Evolutionary conservation across 2,329 filamentous ascomycete species (phyloP).

Genomic region (Leptographium radiaticola): DNA sequence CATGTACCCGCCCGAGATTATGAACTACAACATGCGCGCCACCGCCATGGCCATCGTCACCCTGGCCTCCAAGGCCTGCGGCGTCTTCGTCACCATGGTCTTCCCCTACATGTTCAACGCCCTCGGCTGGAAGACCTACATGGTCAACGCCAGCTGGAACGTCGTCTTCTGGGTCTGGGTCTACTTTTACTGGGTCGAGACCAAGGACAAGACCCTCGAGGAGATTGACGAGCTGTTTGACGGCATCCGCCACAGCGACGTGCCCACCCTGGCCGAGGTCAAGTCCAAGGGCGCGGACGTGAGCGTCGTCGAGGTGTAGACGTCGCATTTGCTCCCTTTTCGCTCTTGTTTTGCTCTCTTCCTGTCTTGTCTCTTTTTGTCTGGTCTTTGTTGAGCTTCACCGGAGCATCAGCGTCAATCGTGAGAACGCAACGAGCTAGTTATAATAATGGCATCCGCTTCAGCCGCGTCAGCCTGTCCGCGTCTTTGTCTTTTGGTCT

Average conservation of each 20-base stretch:
- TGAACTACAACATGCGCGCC: constrained; percentile 24
- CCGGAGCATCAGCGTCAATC: too few relatives aligned
- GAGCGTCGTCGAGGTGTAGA: background rate
- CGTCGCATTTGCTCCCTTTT: background rate
- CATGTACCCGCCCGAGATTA: constrained; percentile 27
- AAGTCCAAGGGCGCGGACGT: background rate
- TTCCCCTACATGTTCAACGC: constrained; percentile 30
- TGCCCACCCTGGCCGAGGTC: constrained; percentile 6
- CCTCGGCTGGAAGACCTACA: constrained; percentile 37
- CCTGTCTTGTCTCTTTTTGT: too few relatives aligned
- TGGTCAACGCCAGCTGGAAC: constrained; percentile 30
- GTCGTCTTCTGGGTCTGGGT: constrained; percentile 25
- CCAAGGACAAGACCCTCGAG: constrained; percentile 16
- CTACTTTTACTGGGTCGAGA: constrained; percentile 35
- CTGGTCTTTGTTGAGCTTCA: too few relatives aligned
- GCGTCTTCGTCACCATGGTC: constrained; percentile 29
- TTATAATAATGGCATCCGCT: too few relatives aligned
- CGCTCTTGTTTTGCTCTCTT: background rate
- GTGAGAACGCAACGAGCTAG: too few relatives aligned
- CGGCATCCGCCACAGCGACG: constrained; percentile 24
- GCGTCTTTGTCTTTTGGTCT: too few relatives aligned
- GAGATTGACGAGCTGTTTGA: constrained; percentile 32
- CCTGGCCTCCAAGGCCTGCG: constrained; percentile 28
- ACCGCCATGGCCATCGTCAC: constrained; percentile 30
- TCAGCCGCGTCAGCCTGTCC: too few relatives aligned